Evolutionary conservation across 345 rosid species (phyloP).

Genomic region (Gossypium australe): DNA sequence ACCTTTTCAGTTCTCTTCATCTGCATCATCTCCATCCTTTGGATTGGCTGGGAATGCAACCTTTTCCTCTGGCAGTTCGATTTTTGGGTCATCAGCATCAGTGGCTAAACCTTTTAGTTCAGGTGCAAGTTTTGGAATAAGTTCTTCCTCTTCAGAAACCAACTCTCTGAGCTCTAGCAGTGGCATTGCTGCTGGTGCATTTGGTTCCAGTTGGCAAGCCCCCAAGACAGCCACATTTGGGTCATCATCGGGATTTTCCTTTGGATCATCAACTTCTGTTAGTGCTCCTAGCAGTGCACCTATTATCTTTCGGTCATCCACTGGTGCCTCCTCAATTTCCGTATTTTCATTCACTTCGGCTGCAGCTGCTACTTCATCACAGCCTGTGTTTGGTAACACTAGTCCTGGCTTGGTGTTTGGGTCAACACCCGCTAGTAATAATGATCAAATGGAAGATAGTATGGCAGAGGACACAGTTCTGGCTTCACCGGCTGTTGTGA

Average conservation of each 20-base stretch:
- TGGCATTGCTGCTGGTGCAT: conserved; percentile 29
- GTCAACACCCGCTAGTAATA: conserved; percentile 44
- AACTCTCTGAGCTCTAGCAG: conserved; percentile 37
- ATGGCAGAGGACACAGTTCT: conserved; percentile 94
- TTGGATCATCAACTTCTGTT: conserved; percentile 45
- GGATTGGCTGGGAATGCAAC: conserved; percentile 38
- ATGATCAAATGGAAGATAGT: conserved; percentile 88
- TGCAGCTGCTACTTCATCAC: conserved; percentile 34
- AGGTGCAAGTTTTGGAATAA: conserved; percentile 42
- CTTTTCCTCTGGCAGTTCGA: conserved; percentile 38
- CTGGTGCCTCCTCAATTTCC: conserved; percentile 37
- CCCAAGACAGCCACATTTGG: conserved; percentile 36
- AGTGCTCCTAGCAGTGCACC: conserved; percentile 28
- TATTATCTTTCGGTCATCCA: conserved; percentile 45
- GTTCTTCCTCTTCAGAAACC: conserved; percentile 34
- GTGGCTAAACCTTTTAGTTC: conserved; percentile 32
- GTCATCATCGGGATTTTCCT: conserved; percentile 42
- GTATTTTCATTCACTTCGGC: conserved; percentile 49
- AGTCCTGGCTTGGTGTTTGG: conserved; percentile 41
- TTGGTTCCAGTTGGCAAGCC: conserved; percentile 60
- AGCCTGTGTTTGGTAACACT: conserved; percentile 43
- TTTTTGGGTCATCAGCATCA: conserved; percentile 49
- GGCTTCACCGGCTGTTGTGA: conserved; percentile 27
- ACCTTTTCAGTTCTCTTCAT: conserved; percentile 46
- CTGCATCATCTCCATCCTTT: conserved; percentile 48